Base-by-base conservation (phyloP, 1,284 basidiomycete genomes). In the Pterula multifida region DNA sequence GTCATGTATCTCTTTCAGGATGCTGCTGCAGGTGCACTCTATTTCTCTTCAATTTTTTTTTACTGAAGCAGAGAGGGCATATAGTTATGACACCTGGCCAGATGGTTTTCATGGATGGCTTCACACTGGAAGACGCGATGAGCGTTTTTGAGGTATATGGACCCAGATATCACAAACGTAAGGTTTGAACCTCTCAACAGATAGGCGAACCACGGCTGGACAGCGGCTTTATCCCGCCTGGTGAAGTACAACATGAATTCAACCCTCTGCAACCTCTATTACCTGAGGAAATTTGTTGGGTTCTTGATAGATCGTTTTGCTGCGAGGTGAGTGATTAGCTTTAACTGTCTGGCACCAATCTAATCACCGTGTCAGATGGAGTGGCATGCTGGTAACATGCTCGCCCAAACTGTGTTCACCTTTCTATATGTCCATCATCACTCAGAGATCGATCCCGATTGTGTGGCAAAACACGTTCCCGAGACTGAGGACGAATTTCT, bases 201-300 rank as follows among this genome's bases (percentile, higher is more conserved):
- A 91, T 95, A 53, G 89, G 90, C 51, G 90, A 95, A 63, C 83
- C 88, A 11, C 79, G 88, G 13, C 82, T 95, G 64, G 93, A 97
- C 65, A 89, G 80, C 53, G 91, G 92, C 3, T 70, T 88, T 54
- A 71, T 77, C 1, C 62, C 69, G 23, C 70, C 72, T 53, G 70
- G 69, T 36, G 69, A 72, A 25, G 60, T 62, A 12, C 60, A 63
- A 17, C 68, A 67, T 0, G 62, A 65, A 2, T 95, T 94, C 58
- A 71, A 93, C 56, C 79, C 88, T 0, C 63, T 78, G 26, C 61
- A 70, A 0, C 73, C 75, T 0, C 67, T 94, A 28, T 65, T 82
- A 0, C 79, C 85, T 0, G 71, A 82, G 53, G 90, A 96, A 61
- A 61, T 94, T 11, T 86, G 89, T 58, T 93, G 88, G 83, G 81